Percentiles rank a stretch among this genome's conserved stretches.
Conservation (phyloP, 164 flowering plant species). For the Cinnamomum micranthum region DNA sequence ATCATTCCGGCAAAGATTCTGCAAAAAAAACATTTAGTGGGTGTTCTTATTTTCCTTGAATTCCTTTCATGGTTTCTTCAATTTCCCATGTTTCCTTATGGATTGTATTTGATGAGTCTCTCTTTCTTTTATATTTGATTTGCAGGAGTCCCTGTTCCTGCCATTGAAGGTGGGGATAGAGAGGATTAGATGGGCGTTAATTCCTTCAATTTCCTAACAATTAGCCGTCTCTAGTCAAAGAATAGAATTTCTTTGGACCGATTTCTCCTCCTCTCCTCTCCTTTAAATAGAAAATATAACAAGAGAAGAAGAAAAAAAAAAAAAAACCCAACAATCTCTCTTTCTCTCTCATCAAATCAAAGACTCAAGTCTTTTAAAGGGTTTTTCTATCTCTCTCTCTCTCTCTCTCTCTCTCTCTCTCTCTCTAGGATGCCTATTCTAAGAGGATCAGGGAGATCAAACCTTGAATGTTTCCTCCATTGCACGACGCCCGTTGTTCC, state of each 20-base stretch:
- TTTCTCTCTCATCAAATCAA: slow-evolving; percentile 1
- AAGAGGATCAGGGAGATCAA: slow-evolving; percentile 35
- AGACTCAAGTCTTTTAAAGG: no score
- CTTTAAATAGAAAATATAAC: not conserved
- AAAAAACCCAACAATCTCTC: not conserved
- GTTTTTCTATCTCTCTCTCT: slow-evolving; percentile 1
- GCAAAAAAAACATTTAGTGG: not conserved
- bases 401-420: slow-evolving; percentile 11
- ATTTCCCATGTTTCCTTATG: not conserved
- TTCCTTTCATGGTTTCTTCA: not conserved
- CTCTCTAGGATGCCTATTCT: slow-evolving; percentile 8
- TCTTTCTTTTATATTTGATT: not conserved
- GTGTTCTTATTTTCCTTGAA: not conserved
- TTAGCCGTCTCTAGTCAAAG: not conserved
- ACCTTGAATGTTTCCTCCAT: slow-evolving; percentile 73
- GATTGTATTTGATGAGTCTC: not conserved
- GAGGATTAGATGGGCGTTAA: not conserved
- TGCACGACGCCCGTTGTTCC: slow-evolving; percentile 78
- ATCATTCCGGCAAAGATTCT: not conserved
- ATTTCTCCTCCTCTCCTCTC: slow-evolving; percentile 5
- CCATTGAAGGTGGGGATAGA: not conserved
- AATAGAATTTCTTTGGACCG: slow-evolving; percentile 1
- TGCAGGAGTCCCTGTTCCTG: not conserved
- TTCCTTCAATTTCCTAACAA: not conserved
- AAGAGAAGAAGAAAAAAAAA: not conserved